phyloP scores from a whole-genome alignment of 345 rosid genomes.

The Capsella bursapastoris region DNA sequence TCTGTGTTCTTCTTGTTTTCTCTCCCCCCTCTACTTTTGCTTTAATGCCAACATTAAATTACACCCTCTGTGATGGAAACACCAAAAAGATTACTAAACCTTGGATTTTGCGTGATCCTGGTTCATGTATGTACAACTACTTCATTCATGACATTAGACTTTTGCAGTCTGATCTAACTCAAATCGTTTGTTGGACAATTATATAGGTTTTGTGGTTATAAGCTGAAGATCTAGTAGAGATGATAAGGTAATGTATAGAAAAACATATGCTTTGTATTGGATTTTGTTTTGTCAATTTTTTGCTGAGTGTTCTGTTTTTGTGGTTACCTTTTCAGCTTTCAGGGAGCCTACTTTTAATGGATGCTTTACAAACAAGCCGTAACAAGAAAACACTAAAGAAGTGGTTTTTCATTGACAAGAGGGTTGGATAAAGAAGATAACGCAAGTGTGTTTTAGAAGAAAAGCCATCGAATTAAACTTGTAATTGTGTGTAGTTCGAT shows the following conservation, averaged over 20 bases:
- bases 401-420: slow-evolving; percentile 95
- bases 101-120: not conserved
- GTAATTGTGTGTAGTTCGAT: slow-evolving; percentile 44
- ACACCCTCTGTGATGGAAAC: not conserved
- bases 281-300: not conserved
- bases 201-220: too few relatives aligned
- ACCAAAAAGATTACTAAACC: not conserved
- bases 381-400: slow-evolving; percentile 88
- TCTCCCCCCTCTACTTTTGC: not conserved
- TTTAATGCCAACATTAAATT: not conserved
- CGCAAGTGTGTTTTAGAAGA: not conserved
- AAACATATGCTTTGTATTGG: not conserved
- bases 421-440: slow-evolving; percentile 57
- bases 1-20: not conserved
- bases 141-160: too few relatives aligned
- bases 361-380: slow-evolving; percentile 63
- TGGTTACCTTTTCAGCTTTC: slow-evolving; percentile 48
- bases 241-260: slow-evolving; percentile 57
- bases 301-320: slow-evolving; percentile 20
- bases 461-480: not conserved
- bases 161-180: too few relatives aligned
- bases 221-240: slow-evolving; percentile 58
- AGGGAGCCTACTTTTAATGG: slow-evolving; percentile 68
- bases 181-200: too few relatives aligned
- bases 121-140: too few relatives aligned